phyloP scores from a whole-genome alignment of 805 yeast genomes.

The Candida mattraensis region DNA sequence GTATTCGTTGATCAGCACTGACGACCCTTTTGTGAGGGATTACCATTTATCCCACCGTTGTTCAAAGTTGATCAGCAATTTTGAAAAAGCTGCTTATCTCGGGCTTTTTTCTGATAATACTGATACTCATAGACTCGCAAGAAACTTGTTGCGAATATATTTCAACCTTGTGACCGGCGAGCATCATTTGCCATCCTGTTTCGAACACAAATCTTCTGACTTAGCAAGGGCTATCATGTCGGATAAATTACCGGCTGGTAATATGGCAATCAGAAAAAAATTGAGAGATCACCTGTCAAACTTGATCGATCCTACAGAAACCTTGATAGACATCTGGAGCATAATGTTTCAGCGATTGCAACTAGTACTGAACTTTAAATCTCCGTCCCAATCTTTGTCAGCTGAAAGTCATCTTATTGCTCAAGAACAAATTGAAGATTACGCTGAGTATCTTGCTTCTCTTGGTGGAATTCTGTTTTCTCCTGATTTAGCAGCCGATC shows the following conservation, averaged over 20 bases:
- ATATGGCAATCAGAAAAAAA: constrained; percentile 71
- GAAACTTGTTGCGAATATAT: constrained; percentile 38
- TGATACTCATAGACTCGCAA: constrained; percentile 49
- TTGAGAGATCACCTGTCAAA: constrained; percentile 44
- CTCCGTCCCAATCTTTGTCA: constrained; percentile 8
- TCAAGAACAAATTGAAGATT: constrained; percentile 38
- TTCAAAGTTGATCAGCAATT: constrained; percentile 34
- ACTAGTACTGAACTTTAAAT: constrained; percentile 4
- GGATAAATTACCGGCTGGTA: constrained; percentile 66
- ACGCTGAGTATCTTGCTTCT: constrained; percentile 72
- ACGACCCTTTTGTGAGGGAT: constrained; percentile 2
- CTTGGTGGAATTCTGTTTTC: constrained; percentile 61
- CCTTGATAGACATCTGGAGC: constrained; percentile 42
- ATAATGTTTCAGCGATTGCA: constrained; percentile 41
- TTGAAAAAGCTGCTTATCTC: constrained; percentile 52
- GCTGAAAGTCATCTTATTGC: constrained; percentile 6
- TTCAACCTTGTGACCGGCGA: constrained; percentile 20
- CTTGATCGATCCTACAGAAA: constrained; percentile 36
- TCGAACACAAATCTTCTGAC: constrained; percentile 32
- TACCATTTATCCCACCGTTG: constrained; percentile 31
- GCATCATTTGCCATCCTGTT: constrained; percentile 26
- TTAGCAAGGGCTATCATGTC: constrained; percentile 46
- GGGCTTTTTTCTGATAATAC: constrained; percentile 52
- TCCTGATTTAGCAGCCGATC: constrained; percentile 27
- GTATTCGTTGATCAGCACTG: neutral